Conservation (phyloP, 2,329 filamentous ascomycete genomes). For the Didymella exigua region DNA sequence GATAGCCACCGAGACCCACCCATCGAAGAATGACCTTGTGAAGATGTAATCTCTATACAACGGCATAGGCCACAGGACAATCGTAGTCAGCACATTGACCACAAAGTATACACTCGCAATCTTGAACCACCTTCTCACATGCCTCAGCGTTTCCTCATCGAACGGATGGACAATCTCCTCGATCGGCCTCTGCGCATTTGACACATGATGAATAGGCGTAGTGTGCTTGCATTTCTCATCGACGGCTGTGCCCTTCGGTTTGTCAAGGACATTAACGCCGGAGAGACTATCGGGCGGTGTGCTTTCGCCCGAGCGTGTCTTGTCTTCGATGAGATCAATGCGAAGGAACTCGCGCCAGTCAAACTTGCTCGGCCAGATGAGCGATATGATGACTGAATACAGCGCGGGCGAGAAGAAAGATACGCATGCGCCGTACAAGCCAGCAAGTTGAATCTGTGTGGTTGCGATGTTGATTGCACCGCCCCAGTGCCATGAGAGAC, state of each 20-base stretch:
- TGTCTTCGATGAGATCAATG: slow-evolving; percentile 18
- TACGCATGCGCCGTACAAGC: slow-evolving; percentile 79
- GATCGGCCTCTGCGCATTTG: slow-evolving; percentile 8
- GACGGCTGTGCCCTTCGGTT: neutral
- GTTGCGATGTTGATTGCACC: slow-evolving; percentile 31
- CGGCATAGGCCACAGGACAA: slow-evolving; percentile 86
- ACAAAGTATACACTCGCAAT: slow-evolving; percentile 18
- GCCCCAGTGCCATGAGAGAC: slow-evolving; percentile 23
- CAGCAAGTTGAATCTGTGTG: slow-evolving; percentile 73
- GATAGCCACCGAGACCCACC: slow-evolving; percentile 70
- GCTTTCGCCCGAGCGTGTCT: slow-evolving; percentile 4
- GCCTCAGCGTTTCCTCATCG: slow-evolving; percentile 13
- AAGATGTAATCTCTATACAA: slow-evolving; percentile 87
- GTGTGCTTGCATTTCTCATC: neutral
- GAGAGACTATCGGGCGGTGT: slow-evolving; percentile 6
- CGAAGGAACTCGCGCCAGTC: slow-evolving; percentile 19
- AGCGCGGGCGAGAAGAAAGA: slow-evolving; percentile 75
- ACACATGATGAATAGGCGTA: neutral
- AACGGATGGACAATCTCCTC: slow-evolving; percentile 18
- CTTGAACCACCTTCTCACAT: slow-evolving; percentile 14
- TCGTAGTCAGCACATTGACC: slow-evolving; percentile 13
- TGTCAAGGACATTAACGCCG: neutral
- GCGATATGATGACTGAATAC: slow-evolving; percentile 49
- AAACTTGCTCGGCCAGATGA: slow-evolving; percentile 8
- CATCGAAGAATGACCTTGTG: slow-evolving; percentile 77